Conservation (phyloP, 257 asterid genomes). For the Penstemon barbatus region DNA sequence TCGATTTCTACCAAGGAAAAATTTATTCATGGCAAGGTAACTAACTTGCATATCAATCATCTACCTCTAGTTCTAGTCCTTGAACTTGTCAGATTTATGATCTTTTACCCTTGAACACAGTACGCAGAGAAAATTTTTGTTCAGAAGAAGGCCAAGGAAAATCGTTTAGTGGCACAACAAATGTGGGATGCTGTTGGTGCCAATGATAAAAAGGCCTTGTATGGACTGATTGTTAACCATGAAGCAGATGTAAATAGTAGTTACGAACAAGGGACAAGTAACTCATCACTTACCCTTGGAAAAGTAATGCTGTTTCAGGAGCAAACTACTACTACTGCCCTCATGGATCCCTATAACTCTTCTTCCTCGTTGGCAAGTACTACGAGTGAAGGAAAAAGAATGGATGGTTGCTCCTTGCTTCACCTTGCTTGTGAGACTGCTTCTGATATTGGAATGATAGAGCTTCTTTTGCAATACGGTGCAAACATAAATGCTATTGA, state of each 20-base stretch:
- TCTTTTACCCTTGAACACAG: conserved; percentile 40
- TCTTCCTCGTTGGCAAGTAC: conserved; percentile 45
- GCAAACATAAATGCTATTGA: conserved; percentile 79
- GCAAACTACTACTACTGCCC: conserved; percentile 34
- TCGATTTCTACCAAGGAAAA: conserved; percentile 87
- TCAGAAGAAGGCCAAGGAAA: conserved; percentile 68
- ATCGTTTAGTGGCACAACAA: conserved; percentile 57
- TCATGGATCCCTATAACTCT: conserved; percentile 40
- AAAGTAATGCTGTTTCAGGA: conserved; percentile 88
- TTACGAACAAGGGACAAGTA: conserved; percentile 45
- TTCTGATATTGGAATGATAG: conserved; percentile 86
- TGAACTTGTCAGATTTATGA: neutral
- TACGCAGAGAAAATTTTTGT: conserved; percentile 89
- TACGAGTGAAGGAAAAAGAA: conserved; percentile 42
- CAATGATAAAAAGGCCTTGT: conserved; percentile 77
- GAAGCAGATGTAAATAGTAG: conserved; percentile 69
- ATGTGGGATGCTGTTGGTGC: conserved; percentile 89
- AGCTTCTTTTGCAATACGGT: conserved; percentile 92
- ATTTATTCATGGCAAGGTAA: conserved; percentile 93
- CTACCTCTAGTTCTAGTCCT: neutral
- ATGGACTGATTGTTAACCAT: conserved; percentile 74
- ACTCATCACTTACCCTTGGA: conserved; percentile 84
- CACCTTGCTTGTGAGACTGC: conserved; percentile 93
- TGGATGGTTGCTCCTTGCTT: conserved; percentile 73
- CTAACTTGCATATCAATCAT: neutral